These are phyloP conservation scores for Lagerstroemia speciosa DNA, from an alignment of 345 rosid genomes.

Conservation along the genomic window DNA sequence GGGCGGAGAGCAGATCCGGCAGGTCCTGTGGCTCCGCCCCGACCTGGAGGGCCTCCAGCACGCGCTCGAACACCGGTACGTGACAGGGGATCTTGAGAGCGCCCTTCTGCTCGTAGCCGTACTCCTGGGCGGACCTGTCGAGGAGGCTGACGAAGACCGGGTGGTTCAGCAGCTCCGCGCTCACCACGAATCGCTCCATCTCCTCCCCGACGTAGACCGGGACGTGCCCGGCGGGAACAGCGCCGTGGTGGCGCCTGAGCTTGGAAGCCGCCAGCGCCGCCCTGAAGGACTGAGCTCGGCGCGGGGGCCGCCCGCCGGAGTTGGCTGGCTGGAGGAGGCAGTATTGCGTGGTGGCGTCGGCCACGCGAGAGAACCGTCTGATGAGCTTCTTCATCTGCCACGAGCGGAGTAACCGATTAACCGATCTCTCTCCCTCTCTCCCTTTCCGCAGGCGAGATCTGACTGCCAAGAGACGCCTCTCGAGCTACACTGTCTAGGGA, in stretches of 20 bases:
- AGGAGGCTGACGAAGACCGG: slow-evolving; percentile 68
- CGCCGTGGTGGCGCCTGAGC: slow-evolving; percentile 36
- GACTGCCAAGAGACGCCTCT: not conserved
- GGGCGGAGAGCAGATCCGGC: slow-evolving; percentile 2
- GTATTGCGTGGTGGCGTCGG: slow-evolving; percentile 77
- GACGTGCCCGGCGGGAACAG: slow-evolving; percentile 73
- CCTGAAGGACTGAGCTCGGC: slow-evolving; percentile 18
- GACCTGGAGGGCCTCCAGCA: slow-evolving; percentile 69
- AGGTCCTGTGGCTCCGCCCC: slow-evolving; percentile 35
- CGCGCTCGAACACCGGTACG: slow-evolving; percentile 64
- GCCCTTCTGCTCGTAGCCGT: slow-evolving; percentile 90
- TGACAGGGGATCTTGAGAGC: slow-evolving; percentile 85
- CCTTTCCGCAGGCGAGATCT: not conserved
- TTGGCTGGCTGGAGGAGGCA: slow-evolving; percentile 55
- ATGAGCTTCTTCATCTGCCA: slow-evolving; percentile 68
- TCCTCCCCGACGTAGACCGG: slow-evolving; percentile 93
- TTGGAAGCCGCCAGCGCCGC: slow-evolving; percentile 12
- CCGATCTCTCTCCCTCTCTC: too few relatives aligned
- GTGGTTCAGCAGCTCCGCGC: slow-evolving; percentile 81
- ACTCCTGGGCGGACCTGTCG: slow-evolving; percentile 81
- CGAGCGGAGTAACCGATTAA: too few relatives aligned
- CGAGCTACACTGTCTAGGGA: not conserved
- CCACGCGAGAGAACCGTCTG: slow-evolving; percentile 83
- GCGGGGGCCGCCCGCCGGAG: slow-evolving; percentile 14
- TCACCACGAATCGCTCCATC: slow-evolving; percentile 81